A percentile compares a stretch with the other conserved stretches of the same genome.
Evolutionary conservation across 257 asterid genomes (phyloP).

Genomic region (Solanum chmielewskii): DNA sequence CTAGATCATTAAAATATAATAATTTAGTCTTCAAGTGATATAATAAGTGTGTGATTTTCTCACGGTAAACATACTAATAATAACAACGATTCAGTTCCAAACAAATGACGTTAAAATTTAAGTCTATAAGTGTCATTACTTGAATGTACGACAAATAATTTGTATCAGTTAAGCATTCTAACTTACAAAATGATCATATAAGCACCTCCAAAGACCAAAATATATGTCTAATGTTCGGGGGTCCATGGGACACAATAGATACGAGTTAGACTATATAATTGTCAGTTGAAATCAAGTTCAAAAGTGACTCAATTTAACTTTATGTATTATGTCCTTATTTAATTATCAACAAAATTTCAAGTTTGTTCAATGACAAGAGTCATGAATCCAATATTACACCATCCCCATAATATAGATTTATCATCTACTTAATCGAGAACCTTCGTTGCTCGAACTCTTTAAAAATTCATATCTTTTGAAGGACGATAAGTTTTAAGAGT

Average conservation of each 20-base stretch:
- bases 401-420: background rate
- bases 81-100: background rate
- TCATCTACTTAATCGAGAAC: conserved; percentile 13
- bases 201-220: background rate
- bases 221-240: too few relatives aligned
- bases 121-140: background rate
- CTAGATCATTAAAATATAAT: background rate
- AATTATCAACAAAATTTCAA: background rate
- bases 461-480: background rate
- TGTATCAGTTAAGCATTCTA: background rate
- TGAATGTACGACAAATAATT: background rate
- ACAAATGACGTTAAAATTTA: background rate
- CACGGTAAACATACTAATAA: background rate
- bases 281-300: background rate
- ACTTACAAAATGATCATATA: too few relatives aligned
- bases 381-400: background rate
- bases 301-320: too few relatives aligned
- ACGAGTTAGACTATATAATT: too few relatives aligned
- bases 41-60: background rate
- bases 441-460: background rate
- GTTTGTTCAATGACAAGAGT: background rate
- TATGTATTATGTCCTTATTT: too few relatives aligned
- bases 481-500: background rate
- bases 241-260: background rate
- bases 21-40: background rate